These are phyloP conservation scores for Termitomyces sp. DNA, from an alignment of 768 basidiomycete species.

Conservation along the genomic window DNA sequence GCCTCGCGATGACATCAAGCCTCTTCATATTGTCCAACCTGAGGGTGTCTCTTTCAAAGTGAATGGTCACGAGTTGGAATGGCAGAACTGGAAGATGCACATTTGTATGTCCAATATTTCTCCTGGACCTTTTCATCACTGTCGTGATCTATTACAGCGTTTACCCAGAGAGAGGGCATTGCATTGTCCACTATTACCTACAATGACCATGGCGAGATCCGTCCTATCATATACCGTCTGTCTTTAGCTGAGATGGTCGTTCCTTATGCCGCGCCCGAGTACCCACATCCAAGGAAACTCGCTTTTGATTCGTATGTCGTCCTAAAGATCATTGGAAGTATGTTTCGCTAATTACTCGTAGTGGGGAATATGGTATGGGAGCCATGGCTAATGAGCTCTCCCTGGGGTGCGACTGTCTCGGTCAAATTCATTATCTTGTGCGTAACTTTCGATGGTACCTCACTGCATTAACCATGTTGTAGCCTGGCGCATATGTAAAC, in stretches of 20 bases:
- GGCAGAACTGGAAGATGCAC: constrained; percentile 98
- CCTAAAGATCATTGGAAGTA: constrained; percentile 34
- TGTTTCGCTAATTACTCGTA: constrained; percentile 31
- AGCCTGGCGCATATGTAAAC: constrained; percentile 72
- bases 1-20: constrained; percentile 67
- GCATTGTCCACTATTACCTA: constrained; percentile 87
- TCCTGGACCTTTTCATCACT: constrained; percentile 23
- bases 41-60: constrained; percentile 91
- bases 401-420: constrained; percentile 85
- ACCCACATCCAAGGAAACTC: constrained; percentile 84
- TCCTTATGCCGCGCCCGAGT: constrained; percentile 79
- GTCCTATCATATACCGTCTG: constrained; percentile 84
- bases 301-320: constrained; percentile 75
- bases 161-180: constrained; percentile 76
- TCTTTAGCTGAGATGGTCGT: constrained; percentile 91
- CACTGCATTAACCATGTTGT: not conserved
- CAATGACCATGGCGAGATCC: constrained; percentile 75
- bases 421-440: constrained; percentile 82
- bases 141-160: constrained; percentile 35
- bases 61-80: constrained; percentile 70
- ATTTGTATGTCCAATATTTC: constrained; percentile 48
- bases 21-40: constrained; percentile 79
- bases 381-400: constrained; percentile 85
- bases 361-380: constrained; percentile 91
- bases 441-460: constrained; percentile 18